Base-by-base conservation (phyloP, 192 early-diverging fungal species). In the Linnemannia hyalina region DNA sequence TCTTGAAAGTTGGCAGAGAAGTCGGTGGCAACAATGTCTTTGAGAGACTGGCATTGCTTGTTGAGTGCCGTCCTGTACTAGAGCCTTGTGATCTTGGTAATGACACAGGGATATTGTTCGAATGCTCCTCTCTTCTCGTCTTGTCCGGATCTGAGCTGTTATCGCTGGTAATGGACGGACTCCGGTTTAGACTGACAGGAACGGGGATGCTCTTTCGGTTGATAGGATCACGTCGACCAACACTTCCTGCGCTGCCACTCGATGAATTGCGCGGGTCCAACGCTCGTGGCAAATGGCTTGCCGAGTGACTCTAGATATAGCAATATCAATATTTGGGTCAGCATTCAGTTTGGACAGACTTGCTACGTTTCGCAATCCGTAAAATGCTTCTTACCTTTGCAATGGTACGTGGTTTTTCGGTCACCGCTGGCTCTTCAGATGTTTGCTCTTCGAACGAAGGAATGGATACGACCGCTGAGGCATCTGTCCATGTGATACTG, bases 141-240 rank as follows among this genome's bases (percentile, higher is more conserved):
- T 73, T 80, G 7, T 85, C 83, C 29, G 75, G 75, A 35, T 85
- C 83, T 29, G 83, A 85, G 49, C 83, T 85, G 57, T 73, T 83
- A 16, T 85, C 83, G 36, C 83, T 85, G 15, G 83, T 68, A 13
- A 75, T 73, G 20, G 83, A 80, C 4, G 74, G 41, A n/a, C 73
- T 69, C 47, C 82, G 47, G 13, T 57, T 70, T 4, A 76, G 36
- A 35, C 16, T 60, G 15, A 68, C 18, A 18, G 69, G 42, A 1
- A 78, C 40, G 11, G 77, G 73, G 32, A 80, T 72, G 42, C 82
- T 79, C 44, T 49, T 75, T 22, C 82, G 63, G 32, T 35, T 80
- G 54, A 70, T 23, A 13, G 77, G 74, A 36, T 72, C 9, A 32
- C 70, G 55, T 41, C 36, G 32, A 42, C 68, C 73, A 29, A 38